Evolutionary conservation across 2,329 filamentous ascomycete species (phyloP).

Genomic region (Mycosphaerelloides madeirae): DNA sequence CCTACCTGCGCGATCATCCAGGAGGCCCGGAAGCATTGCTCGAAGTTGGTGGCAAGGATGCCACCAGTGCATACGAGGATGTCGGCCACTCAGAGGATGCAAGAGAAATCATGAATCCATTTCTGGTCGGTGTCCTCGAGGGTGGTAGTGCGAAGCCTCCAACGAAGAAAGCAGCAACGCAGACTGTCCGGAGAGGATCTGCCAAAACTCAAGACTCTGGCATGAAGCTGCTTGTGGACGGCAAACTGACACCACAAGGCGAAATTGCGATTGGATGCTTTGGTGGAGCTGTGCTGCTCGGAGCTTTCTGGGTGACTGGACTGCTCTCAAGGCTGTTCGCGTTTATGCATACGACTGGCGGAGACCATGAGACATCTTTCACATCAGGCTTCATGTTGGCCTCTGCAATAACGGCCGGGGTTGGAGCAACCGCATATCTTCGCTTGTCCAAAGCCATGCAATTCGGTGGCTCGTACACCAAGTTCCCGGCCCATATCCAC

Average conservation of each 20-base stretch:
- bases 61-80: conserved; percentile 86
- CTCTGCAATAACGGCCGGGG: conserved; percentile 15
- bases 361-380: background rate
- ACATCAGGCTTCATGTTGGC: conserved; percentile 36
- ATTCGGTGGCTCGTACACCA: conserved; percentile 12
- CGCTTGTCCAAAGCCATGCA: conserved; percentile 15
- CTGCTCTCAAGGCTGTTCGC: background rate
- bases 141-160: conserved; percentile 7
- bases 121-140: conserved; percentile 35
- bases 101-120: conserved; percentile 37
- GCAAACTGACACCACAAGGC: background rate
- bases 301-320: background rate
- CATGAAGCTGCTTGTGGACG: background rate
- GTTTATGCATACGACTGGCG: background rate
- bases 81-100: conserved; percentile 55
- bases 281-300: background rate
- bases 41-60: conserved; percentile 94
- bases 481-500: conserved; percentile 38
- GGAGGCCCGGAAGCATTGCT: conserved; percentile 89
- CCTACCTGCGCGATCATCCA: conserved; percentile 95
- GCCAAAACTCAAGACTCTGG: background rate
- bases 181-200: conserved; percentile 10
- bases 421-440: conserved; percentile 9
- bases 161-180: conserved; percentile 4
- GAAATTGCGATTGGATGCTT: background rate